Conservation (phyloP, 179 eudicot genomes). For the Corrigiola litoralis region DNA sequence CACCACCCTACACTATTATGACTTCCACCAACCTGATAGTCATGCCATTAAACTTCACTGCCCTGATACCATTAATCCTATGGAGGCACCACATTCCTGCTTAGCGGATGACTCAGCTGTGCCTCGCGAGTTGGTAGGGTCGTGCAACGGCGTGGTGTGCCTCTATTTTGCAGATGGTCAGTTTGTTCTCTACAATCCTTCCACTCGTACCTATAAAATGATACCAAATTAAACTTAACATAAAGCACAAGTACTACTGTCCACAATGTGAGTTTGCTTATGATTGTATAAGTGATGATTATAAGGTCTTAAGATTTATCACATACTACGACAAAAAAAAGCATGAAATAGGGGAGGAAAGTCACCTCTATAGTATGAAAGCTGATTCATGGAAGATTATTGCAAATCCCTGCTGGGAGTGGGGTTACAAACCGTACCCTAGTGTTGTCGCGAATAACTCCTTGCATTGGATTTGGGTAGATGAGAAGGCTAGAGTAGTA, state of each 20-base stretch:
- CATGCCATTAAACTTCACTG: background rate
- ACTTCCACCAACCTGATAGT: background rate
- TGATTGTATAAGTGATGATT: constrained; percentile 6
- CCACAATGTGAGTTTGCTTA: constrained; percentile 9
- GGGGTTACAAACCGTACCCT: too few relatives aligned
- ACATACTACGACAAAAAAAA: background rate
- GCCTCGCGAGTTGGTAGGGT: background rate
- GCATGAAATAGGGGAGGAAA: background rate
- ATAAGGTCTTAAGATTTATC: constrained; percentile 4
- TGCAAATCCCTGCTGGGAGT: background rate
- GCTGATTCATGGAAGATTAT: constrained; percentile 2
- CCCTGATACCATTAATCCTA: too few relatives aligned
- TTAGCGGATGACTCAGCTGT: background rate
- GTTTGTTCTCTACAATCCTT: constrained; percentile 7
- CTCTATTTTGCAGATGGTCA: background rate
- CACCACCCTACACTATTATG: background rate
- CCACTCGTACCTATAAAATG: background rate
- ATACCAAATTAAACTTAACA: constrained; percentile 5
- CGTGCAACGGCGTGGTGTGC: constrained; percentile 8
- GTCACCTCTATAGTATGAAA: constrained; percentile 6
- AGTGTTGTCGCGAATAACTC: background rate
- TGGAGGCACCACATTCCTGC: too few relatives aligned
- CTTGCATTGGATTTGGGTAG: constrained; percentile 12
- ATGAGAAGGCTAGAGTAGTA: background rate
- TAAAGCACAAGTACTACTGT: too few relatives aligned